A percentile compares a stretch with the other conserved stretches of the same genome.
phyloP scores from a whole-genome alignment of 176 grass and related monocot species.

The Otatea glauca region DNA sequence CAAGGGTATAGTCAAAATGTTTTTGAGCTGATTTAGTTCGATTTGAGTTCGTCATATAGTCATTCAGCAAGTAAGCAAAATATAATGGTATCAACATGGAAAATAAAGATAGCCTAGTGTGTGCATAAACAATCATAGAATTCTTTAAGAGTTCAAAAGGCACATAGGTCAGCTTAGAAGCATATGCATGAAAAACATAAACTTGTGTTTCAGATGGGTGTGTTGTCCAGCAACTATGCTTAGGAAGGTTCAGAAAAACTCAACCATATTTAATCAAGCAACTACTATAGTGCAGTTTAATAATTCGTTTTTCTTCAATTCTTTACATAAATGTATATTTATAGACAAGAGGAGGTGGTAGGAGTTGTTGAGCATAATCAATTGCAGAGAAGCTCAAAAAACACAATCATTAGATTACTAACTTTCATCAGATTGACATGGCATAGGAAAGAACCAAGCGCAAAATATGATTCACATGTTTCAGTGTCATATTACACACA shows the following conservation, averaged over 20 bases:
- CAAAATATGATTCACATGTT: neutral
- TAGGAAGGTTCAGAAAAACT: no score
- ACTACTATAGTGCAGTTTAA: no score
- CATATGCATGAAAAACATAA: no score
- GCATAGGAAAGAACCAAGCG: neutral
- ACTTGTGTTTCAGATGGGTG: no score
- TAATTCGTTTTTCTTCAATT: no score
- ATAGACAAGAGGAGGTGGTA: neutral
- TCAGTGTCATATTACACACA: neutral
- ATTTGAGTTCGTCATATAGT: no score
- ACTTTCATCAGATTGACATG: neutral
- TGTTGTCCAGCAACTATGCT: no score
- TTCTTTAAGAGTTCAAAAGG: neutral
- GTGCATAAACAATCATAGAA: neutral
- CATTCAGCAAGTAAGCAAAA: neutral
- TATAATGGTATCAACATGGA: neutral
- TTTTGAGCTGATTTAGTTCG: no score
- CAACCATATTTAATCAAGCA: no score
- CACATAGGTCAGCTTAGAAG: neutral
- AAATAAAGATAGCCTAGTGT: neutral
- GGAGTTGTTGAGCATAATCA: neutral
- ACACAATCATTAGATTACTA: slow-evolving; percentile 15
- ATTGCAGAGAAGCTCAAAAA: slow-evolving; percentile 24
- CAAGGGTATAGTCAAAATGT: no score
- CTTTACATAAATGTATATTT: neutral